Evolutionary conservation across 108 stramenopile species (phyloP).

Genomic region (Cyclotella sp.): DNA sequence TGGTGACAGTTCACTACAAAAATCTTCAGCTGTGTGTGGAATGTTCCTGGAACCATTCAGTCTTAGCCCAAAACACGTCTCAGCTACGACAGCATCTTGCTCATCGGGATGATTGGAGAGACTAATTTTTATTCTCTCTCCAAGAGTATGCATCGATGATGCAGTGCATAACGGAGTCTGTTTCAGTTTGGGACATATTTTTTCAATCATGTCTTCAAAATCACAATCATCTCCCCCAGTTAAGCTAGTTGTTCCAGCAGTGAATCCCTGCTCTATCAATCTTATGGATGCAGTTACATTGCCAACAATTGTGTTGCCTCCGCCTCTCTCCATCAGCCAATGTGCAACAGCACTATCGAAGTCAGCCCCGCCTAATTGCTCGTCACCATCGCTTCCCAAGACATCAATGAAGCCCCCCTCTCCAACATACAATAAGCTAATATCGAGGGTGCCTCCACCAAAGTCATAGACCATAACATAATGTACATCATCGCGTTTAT

Average conservation of each 20-base stretch:
- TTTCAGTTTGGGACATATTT: constrained; percentile 56
- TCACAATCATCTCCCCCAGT: constrained; percentile 15
- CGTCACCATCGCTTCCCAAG: constrained; percentile 93
- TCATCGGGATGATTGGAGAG: constrained; percentile 57
- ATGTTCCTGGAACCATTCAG: neutral
- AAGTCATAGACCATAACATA: constrained; percentile 98
- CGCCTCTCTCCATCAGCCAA: constrained; percentile 44
- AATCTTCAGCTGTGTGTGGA: constrained; percentile 36
- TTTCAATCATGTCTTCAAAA: constrained; percentile 63
- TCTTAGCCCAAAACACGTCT: constrained; percentile 36
- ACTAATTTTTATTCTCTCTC: constrained; percentile 81
- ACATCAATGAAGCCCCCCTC: constrained; percentile 94
- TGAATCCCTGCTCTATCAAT: constrained; percentile 29
- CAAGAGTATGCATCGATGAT: constrained; percentile 85
- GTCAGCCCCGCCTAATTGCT: constrained; percentile 88
- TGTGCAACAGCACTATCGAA: constrained; percentile 91
- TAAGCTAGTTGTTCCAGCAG: neutral
- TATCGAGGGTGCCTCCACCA: constrained; percentile 97
- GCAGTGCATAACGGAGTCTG: constrained; percentile 66
- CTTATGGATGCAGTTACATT: constrained; percentile 33
- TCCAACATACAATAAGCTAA: constrained; percentile 89
- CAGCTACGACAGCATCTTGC: constrained; percentile 31
- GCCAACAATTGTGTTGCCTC: constrained; percentile 30
- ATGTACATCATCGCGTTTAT: constrained; percentile 92
- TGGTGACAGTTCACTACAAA: constrained; percentile 61